These are phyloP conservation scores for Jatropha podagrica DNA, from an alignment of 441 rosid genomes.

Conservation along the genomic window DNA sequence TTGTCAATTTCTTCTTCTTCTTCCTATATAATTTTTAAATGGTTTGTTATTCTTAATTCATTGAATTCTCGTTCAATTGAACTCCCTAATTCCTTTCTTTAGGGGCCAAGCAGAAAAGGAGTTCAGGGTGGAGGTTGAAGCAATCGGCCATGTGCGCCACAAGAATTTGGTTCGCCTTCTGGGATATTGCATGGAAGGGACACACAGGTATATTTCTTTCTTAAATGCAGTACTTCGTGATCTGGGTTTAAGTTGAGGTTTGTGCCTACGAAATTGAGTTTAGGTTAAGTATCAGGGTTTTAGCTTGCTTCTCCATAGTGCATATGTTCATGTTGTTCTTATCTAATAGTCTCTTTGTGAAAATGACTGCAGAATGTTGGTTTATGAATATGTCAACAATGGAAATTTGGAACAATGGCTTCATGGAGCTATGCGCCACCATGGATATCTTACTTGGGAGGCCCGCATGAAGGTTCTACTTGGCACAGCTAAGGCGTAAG, in stretches of 20 bases:
- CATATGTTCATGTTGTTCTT: conserved; percentile 4
- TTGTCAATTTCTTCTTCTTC: not conserved
- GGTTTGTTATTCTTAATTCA: not conserved
- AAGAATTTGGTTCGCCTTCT: conserved; percentile 96
- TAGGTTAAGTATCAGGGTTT: not conserved
- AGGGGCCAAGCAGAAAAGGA: conserved; percentile 99
- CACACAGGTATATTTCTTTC: conserved; percentile 58
- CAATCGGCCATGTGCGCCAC: conserved; percentile 97
- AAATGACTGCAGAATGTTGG: conserved; percentile 61
- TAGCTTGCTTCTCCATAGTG: not conserved
- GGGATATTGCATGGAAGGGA: conserved; percentile 96
- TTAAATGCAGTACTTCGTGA: not conserved
- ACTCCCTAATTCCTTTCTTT: conserved; percentile 13
- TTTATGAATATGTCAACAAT: conserved; percentile 90
- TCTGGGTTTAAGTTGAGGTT: not conserved
- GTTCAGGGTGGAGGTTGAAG: conserved; percentile 90
- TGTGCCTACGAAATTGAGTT: not conserved
- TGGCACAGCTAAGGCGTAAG: conserved; percentile 98
- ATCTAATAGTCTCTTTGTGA: not conserved
- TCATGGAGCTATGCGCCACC: conserved; percentile 90
- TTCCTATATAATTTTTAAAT: not conserved
- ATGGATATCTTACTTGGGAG: conserved; percentile 95
- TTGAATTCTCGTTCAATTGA: conserved; percentile 11
- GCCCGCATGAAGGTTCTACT: conserved; percentile 83
- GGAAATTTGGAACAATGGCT: conserved; percentile 99